Conservation (phyloP, 2,329 filamentous ascomycete genomes). For the Aspergillus viridinutans region DNA sequence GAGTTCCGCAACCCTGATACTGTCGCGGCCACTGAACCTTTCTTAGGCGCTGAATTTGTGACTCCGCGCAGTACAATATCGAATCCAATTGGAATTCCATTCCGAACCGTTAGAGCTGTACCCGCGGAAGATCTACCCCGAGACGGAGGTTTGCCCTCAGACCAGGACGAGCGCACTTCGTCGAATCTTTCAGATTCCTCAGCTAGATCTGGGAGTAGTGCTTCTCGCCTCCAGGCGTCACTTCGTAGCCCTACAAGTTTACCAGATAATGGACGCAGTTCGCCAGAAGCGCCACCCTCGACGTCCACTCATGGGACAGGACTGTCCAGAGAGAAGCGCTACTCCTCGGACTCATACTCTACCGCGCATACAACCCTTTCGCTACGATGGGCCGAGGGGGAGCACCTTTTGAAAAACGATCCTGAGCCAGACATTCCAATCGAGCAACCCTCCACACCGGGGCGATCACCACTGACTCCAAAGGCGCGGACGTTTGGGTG, state of each 20-base stretch:
- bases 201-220: constrained; percentile 17
- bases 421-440: constrained; percentile 23
- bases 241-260: constrained; percentile 20
- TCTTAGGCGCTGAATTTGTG: constrained; percentile 23
- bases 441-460: constrained; percentile 20
- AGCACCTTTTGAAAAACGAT: constrained; percentile 47
- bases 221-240: constrained; percentile 14
- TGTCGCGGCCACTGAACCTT: constrained; percentile 21
- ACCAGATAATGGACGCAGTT: constrained; percentile 21
- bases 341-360: constrained; percentile 48
- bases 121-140: constrained; percentile 1
- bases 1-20: not conserved
- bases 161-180: constrained; percentile 52
- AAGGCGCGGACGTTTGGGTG: constrained; percentile 57
- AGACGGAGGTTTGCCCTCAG: constrained; percentile 42
- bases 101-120: not conserved
- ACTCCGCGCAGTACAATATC: constrained; percentile 23
- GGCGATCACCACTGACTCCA: constrained; percentile 17
- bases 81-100: not conserved
- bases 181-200: constrained; percentile 54
- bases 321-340: constrained; percentile 32
- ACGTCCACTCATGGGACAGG: constrained; percentile 18
- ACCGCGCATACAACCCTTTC: constrained; percentile 49
- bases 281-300: constrained; percentile 20
- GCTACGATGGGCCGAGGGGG: constrained; percentile 49